Evolutionary conservation across 108 stramenopile genomes (phyloP), one percentile per base, ranked within the genome.

Genomic region (Aurantiochytrium sp.): DNA sequence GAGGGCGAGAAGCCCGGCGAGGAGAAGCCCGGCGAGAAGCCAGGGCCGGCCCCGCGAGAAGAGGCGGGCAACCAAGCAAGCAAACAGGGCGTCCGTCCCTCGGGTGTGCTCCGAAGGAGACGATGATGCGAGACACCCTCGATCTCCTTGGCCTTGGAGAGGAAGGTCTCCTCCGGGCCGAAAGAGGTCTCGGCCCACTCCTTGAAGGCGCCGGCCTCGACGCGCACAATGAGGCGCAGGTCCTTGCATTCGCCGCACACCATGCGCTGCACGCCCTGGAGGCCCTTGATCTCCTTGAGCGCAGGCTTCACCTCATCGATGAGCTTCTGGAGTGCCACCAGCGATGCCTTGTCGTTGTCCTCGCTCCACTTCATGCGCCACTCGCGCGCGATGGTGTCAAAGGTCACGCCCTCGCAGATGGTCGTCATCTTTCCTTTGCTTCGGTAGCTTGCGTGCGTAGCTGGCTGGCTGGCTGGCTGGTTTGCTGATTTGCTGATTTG

Each of bases 121-220:
- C 35, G 35, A 35, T 35, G 35, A 35, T 35, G 35, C 45, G 96
- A 93, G 25, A 97, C 92, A 23, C 97, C 97, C 23, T 95, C 95
- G 92, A 97, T 97, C 12, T 92, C 94, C 91, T 95, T 94, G 87
- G 96, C 88, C 91, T 95, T 96, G 72, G 44, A 96, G 89, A 97
- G 90, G 94, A 97, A 96, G 59, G 93, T 95, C 44, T 88, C 91
- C 90, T 97, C 96, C 10, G 96, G 96, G 47, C 94, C 92, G 87
- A 91, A 94, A 60, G 94, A 95, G 0, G 14, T 92, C 87, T 93
- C 95, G 72, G 95, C 95, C 96, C 96, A 97, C 35, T 51, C 72
- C 19, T 44, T 73, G 57, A 72, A 88, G 58, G 25, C 43, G 43
- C 21, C 89, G 44, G 53, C 72, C 18, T 72, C 71, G 35, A 76